Evolutionary conservation across 2,329 filamentous ascomycete genomes (phyloP).

Genomic region (Amauroascus niger): DNA sequence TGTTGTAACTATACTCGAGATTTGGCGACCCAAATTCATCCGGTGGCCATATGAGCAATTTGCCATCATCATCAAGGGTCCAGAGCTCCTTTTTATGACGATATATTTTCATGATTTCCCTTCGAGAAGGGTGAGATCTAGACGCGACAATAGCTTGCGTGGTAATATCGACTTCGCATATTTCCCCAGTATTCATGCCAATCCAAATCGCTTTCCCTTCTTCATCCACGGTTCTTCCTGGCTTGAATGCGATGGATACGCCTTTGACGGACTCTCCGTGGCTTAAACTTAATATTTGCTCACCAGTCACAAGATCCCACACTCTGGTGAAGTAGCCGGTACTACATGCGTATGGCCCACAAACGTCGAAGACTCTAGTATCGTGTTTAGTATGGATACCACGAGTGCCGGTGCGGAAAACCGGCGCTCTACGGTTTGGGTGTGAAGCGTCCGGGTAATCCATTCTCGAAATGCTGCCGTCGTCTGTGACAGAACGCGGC

Average conservation of each 20-base stretch:
- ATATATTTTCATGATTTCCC: constrained; percentile 74
- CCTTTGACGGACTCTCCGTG: constrained; percentile 80
- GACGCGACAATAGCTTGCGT: constrained; percentile 60
- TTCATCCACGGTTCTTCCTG: constrained; percentile 62
- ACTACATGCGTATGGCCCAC: constrained; percentile 77
- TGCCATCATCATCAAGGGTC: constrained; percentile 85
- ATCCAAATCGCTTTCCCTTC: constrained; percentile 82
- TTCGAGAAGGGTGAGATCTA: constrained; percentile 64
- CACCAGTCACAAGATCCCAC: constrained; percentile 76
- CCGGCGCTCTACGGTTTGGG: constrained; percentile 73
- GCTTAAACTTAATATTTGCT: constrained; percentile 66
- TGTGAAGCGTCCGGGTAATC: constrained; percentile 77
- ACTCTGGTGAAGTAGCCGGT: constrained; percentile 78
- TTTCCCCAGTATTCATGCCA: constrained; percentile 76
- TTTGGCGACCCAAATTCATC: constrained; percentile 65
- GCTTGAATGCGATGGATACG: constrained; percentile 75
- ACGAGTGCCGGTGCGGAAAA: constrained; percentile 58
- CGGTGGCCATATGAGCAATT: constrained; percentile 76
- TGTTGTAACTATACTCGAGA: constrained; percentile 62
- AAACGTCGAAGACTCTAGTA: constrained; percentile 74
- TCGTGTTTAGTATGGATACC: constrained; percentile 82
- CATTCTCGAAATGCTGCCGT: constrained; percentile 44
- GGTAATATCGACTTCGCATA: constrained; percentile 77
- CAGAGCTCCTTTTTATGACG: constrained; percentile 83
- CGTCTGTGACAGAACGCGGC: constrained; percentile 34